Conservation (phyloP, 1,284 basidiomycete genomes). For the Phellopilus nigrolimitatus region DNA sequence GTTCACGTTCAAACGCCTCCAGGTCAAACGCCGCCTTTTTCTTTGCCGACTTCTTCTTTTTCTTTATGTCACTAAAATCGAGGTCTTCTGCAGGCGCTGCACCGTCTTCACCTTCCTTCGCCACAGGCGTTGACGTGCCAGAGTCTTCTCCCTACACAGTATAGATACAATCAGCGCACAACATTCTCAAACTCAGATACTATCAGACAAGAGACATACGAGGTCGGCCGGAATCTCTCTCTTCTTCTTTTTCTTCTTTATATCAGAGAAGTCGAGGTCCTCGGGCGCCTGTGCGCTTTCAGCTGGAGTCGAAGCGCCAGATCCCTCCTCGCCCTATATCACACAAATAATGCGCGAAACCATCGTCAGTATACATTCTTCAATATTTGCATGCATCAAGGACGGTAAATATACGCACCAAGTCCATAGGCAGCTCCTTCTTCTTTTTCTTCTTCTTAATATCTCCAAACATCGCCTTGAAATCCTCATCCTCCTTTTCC, state of each 20-base stretch:
- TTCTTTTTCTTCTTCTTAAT: conserved; percentile 93
- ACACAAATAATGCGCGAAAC: conserved; percentile 1
- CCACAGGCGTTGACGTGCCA: conserved; percentile 23
- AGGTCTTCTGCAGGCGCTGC: conserved; percentile 24
- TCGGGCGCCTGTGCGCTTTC: conserved; percentile 44
- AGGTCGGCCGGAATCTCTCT: conserved; percentile 72
- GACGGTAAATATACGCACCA: conserved; percentile 47
- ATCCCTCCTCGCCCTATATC: conserved; percentile 57
- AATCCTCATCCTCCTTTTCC: conserved; percentile 63
- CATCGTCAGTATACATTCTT: background rate
- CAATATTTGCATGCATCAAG: too few species aligned
- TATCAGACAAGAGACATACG: conserved; percentile 28
- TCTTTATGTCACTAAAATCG: conserved; percentile 52
- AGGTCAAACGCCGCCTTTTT: conserved; percentile 31
- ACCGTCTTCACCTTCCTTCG: conserved; percentile 31
- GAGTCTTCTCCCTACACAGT: conserved; percentile 23
- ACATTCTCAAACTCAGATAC: background rate
- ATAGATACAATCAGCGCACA: background rate
- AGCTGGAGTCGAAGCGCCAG: conserved; percentile 58
- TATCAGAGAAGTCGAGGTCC: conserved; percentile 77
- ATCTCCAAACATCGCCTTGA: conserved; percentile 82
- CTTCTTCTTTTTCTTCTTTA: conserved; percentile 86
- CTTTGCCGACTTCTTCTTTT: conserved; percentile 69
- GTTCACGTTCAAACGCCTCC: conserved; percentile 50
- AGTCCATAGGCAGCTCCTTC: conserved; percentile 81